Conservation (phyloP, 371 early-diverging fungal genomes). For the Lichtheimia hyalospora region DNA sequence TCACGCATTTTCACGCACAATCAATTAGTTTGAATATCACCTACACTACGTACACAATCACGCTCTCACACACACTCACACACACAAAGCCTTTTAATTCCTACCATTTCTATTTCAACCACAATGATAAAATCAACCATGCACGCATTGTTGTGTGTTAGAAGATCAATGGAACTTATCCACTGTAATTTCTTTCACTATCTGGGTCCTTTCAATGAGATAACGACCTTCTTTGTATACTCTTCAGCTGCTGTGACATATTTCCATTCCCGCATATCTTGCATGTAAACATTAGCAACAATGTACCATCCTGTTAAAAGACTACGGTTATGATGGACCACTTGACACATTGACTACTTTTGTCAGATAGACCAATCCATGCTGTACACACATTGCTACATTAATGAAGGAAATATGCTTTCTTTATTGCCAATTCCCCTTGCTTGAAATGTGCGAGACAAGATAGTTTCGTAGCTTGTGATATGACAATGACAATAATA, state of each 20-base stretch:
- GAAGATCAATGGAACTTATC: too few relatives aligned
- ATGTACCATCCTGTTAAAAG: conserved; percentile 81
- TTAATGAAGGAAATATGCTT: neutral
- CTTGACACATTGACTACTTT: conserved; percentile 66
- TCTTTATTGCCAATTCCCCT: conserved; percentile 9
- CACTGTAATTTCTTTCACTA: conserved; percentile 9
- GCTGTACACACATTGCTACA: conserved; percentile 35
- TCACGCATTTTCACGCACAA: too few relatives aligned
- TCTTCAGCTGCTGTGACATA: conserved; percentile 60
- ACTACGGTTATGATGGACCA: conserved; percentile 56
- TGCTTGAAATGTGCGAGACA: conserved; percentile 23
- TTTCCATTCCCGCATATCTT: conserved; percentile 66
- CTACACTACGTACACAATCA: too few relatives aligned
- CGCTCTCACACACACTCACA: too few relatives aligned
- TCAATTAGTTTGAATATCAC: too few relatives aligned
- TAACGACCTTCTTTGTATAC: conserved; percentile 80
- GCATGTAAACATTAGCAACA: conserved; percentile 74
- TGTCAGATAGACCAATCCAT: conserved; percentile 68
- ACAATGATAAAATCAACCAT: too few relatives aligned
- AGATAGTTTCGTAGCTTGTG: conserved; percentile 9
- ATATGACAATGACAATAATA: conserved; percentile 21
- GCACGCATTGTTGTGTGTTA: too few relatives aligned
- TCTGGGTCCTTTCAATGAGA: conserved; percentile 66
- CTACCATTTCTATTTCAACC: too few relatives aligned
- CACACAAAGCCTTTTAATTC: too few relatives aligned